Evolutionary conservation across 2,329 filamentous ascomycete species (phyloP).

Genomic region (Talaromyces marneffei): DNA sequence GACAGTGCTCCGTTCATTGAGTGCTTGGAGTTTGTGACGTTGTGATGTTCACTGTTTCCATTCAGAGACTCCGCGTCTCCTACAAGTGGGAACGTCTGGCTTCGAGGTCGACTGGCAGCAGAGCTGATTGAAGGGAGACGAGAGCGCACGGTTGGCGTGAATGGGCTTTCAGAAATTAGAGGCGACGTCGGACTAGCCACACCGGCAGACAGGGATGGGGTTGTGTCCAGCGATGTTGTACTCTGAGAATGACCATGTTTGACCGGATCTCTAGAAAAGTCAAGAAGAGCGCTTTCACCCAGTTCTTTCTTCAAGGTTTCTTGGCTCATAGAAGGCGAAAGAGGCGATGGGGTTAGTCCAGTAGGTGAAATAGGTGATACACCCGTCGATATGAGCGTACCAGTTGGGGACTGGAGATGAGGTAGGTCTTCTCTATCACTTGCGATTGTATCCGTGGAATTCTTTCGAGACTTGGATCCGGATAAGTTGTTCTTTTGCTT

Average conservation of each 20-base stretch:
- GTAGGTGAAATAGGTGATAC: constrained; percentile 69
- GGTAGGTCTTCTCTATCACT: constrained; percentile 65
- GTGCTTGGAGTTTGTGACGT: constrained; percentile 48
- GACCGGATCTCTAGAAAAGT: constrained; percentile 55
- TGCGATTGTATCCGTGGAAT: constrained; percentile 42
- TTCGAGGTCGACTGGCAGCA: constrained; percentile 69
- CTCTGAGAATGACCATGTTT: constrained; percentile 61
- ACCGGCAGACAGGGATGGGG: constrained; percentile 63
- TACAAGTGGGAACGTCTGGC: constrained; percentile 76
- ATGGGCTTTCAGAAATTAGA: constrained; percentile 73
- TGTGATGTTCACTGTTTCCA: constrained; percentile 44
- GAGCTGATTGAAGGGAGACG: constrained; percentile 43
- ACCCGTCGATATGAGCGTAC: constrained; percentile 56
- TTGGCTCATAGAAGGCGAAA: constrained; percentile 64
- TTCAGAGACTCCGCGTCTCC: constrained; percentile 29
- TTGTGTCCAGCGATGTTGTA: constrained; percentile 60
- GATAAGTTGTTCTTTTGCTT: constrained; percentile 74
- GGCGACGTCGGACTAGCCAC: constrained; percentile 69
- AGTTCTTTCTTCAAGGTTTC: constrained; percentile 61
- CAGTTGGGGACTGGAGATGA: constrained; percentile 51
- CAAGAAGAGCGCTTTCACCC: constrained; percentile 51
- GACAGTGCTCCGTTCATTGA: constrained; percentile 34
- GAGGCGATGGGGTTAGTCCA: constrained; percentile 59
- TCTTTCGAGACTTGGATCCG: constrained; percentile 50
- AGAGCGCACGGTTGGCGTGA: constrained; percentile 51